Conservation (phyloP, 139 green algal species). For the Pseudopediastrum boryanum region DNA sequence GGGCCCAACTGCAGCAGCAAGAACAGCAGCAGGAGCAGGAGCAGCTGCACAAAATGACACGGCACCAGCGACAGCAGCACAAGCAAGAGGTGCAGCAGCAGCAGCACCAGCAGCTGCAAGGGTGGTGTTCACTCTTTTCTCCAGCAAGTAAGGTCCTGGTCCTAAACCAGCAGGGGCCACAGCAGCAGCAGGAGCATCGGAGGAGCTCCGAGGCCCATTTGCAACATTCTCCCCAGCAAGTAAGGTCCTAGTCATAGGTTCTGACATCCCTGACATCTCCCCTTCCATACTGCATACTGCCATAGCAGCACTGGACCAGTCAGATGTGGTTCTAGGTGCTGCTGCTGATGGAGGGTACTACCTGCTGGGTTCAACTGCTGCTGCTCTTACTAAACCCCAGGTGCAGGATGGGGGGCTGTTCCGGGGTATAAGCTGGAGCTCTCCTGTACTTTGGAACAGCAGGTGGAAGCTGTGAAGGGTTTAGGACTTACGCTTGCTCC, state of each 20-base stretch:
- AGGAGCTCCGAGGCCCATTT: background rate
- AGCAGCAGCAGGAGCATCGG: background rate
- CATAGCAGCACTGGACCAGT: slow-evolving; percentile 1
- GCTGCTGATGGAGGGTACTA: slow-evolving; percentile 77
- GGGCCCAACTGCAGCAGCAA: no score
- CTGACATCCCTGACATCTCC: slow-evolving; percentile 70
- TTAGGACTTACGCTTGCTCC: slow-evolving; percentile 46
- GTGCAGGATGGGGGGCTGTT: slow-evolving; percentile 27
- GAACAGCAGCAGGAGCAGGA: no score
- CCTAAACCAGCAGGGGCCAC: no score
- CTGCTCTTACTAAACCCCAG: slow-evolving; percentile 23
- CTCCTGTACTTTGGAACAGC: slow-evolving; percentile 41
- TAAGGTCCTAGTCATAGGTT: slow-evolving; percentile 64
- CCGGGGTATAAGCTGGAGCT: slow-evolving; percentile 65
- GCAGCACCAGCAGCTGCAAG: no score
- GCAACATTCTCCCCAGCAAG: background rate
- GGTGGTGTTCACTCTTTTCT: no score
- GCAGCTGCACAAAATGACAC: background rate
- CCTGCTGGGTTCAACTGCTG: slow-evolving; percentile 56
- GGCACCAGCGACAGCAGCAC: background rate
- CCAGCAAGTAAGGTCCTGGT: no score
- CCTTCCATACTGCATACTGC: slow-evolving; percentile 35
- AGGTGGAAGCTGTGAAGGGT: slow-evolving; percentile 20
- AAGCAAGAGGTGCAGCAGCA: no score
- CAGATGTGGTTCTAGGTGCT: slow-evolving; percentile 67